Base-by-base conservation (phyloP, 305 asterid genomes). In the Nicotiana rustica region DNA sequence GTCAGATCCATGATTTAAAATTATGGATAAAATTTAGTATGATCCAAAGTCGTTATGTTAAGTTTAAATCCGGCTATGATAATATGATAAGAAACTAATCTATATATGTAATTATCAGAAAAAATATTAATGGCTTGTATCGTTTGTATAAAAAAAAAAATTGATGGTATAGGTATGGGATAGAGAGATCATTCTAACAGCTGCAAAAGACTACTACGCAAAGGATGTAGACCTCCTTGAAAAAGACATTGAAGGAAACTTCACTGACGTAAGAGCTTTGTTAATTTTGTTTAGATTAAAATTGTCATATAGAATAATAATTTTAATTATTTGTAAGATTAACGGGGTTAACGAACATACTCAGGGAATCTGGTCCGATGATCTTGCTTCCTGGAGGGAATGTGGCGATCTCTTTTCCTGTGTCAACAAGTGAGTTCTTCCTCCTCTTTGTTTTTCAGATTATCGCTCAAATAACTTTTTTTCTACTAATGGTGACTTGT, bases 111-210 rank as follows among this genome's bases (percentile, higher is more conserved):
- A 44, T 57, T 70, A 70, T n/a, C n/a, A 6, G 57, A 3, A 1
- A 70, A 70, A 38, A 3, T 6, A n/a, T 41, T 25, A 62, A 7
- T 2, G 10, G 19, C 2, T 1, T 41, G 21, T 13, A 5, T 47
- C 47, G 2, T 62, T 36, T 33, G 10, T 10, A 3, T 21, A 5
- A 5, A 38, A 57, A 17, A 2, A 2, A 1, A 55, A 15, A 7
- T 8, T 10, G 61, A 38, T 49, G 1, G 2, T 69, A 3, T 25
- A 95, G 98, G 97, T 93, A 6, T 95, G 99, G 99, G 98, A 95
- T 62, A 87, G 98, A 86, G 98, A 95, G 81, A 95, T 95, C n/a
- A 94, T 95, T 80, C 97, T 93, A n/a, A 92, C 97, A 44, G 98
- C 97, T 80, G 93, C 95, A 78, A 89, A 92, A 73, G 98, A 95